Conservation (phyloP, 371 early-diverging fungal genomes). For the Blakeslea trispora region DNA sequence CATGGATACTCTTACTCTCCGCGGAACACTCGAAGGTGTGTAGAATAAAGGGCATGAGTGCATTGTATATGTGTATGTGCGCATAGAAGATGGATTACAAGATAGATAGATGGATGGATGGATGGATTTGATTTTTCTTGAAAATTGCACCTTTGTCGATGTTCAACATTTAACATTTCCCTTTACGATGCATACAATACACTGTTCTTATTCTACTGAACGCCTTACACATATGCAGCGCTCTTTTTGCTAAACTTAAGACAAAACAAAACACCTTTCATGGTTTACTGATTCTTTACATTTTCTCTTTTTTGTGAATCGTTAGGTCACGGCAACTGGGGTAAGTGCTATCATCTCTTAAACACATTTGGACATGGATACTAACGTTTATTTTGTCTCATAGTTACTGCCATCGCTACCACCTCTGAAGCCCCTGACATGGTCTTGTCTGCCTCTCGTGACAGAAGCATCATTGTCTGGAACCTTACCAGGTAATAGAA, state of each 20-base stretch:
- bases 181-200: background rate
- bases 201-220: too few species aligned
- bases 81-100: slow-evolving; percentile 6
- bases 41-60: slow-evolving; percentile 4
- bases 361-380: slow-evolving; percentile 1
- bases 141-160: slow-evolving; percentile 1
- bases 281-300: too few species aligned
- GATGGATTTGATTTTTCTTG: slow-evolving; percentile 9
- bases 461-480: slow-evolving; percentile 96
- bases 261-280: too few species aligned
- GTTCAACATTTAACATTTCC: background rate
- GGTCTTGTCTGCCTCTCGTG: slow-evolving; percentile 93
- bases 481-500: slow-evolving; percentile 73
- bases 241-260: too few species aligned
- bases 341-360: slow-evolving; percentile 23
- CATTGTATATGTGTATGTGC: slow-evolving; percentile 4
- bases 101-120: slow-evolving; percentile 28
- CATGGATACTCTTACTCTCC: slow-evolving; percentile 62
- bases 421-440: slow-evolving; percentile 91
- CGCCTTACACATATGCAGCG: too few species aligned
- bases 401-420: slow-evolving; percentile 94
- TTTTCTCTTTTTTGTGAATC: slow-evolving; percentile 1
- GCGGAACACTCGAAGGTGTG: slow-evolving; percentile 57
- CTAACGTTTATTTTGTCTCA: background rate
- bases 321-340: slow-evolving; percentile 50